These are phyloP conservation scores for Gynochthodes officinalis DNA, from an alignment of 257 asterid species.

Conservation along the genomic window DNA sequence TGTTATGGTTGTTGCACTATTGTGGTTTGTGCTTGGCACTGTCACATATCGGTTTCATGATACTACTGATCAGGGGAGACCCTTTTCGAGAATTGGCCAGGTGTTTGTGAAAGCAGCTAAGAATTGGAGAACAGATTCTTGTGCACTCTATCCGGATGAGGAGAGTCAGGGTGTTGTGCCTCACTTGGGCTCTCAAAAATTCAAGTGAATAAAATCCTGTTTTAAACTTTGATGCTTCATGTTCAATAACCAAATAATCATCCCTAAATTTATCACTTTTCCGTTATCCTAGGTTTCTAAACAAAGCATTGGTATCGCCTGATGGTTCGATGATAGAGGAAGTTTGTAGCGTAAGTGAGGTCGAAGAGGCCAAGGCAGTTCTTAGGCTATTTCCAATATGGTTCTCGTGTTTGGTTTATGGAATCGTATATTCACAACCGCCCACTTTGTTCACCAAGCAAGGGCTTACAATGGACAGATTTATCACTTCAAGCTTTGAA, in stretches of 20 bases:
- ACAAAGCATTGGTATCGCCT: too few relatives aligned
- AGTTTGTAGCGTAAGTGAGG: too few relatives aligned
- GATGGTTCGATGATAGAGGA: too few relatives aligned
- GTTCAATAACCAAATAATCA: too few relatives aligned
- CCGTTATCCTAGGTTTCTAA: too few relatives aligned
- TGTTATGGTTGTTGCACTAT: constrained; percentile 18
- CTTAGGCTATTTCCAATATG: too few relatives aligned
- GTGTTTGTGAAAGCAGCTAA: constrained; percentile 20
- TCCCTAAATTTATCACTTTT: not conserved
- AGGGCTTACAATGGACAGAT: too few relatives aligned
- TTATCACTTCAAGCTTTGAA: too few relatives aligned
- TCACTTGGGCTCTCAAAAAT: constrained; percentile 17
- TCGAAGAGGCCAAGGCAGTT: too few relatives aligned
- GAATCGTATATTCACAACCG: too few relatives aligned
- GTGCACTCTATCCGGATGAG: not conserved
- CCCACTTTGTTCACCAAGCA: too few relatives aligned
- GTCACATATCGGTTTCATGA: constrained; percentile 15
- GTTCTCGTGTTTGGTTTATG: too few relatives aligned
- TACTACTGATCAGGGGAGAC: constrained; percentile 9
- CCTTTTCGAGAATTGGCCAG: constrained; percentile 13
- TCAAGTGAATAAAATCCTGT: constrained; percentile 16
- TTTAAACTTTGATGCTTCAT: not conserved
- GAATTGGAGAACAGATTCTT: constrained; percentile 15
- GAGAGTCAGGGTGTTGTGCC: constrained; percentile 13
- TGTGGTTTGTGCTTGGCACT: constrained; percentile 21